Conservation (phyloP, 2,329 filamentous ascomycete genomes). For the Sporothrix schenckii region DNA sequence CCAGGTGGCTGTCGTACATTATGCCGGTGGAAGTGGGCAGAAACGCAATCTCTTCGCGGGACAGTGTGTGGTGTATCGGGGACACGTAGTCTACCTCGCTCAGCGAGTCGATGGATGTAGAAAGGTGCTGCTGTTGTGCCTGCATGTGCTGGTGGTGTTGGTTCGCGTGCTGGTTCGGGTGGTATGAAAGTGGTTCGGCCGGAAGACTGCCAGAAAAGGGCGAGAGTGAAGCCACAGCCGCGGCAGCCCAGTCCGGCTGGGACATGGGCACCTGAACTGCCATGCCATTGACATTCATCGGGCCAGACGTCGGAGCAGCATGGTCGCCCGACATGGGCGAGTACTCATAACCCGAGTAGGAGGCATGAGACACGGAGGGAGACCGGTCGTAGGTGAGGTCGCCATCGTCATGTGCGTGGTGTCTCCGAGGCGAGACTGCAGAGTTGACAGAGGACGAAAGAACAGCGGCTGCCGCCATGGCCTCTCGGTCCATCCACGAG, state of each 20-base stretch:
- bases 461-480: slow-evolving; percentile 34
- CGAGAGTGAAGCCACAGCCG: slow-evolving; percentile 25
- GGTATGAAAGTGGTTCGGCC: slow-evolving; percentile 23
- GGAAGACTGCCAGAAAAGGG: slow-evolving; percentile 33
- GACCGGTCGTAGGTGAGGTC: slow-evolving; percentile 46
- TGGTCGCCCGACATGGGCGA: slow-evolving; percentile 46
- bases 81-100: slow-evolving; percentile 65
- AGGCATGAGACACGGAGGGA: slow-evolving; percentile 53
- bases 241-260: slow-evolving; percentile 31
- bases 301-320: slow-evolving; percentile 14
- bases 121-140: slow-evolving; percentile 51
- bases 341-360: slow-evolving; percentile 46
- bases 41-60: slow-evolving; percentile 59
- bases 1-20: slow-evolving; percentile 56
- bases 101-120: slow-evolving; percentile 61
- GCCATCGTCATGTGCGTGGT: slow-evolving; percentile 44
- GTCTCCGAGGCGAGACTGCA: slow-evolving; percentile 41
- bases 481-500: slow-evolving; percentile 48
- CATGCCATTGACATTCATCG: slow-evolving; percentile 28
- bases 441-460: slow-evolving; percentile 25
- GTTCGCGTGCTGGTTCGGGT: slow-evolving; percentile 27
- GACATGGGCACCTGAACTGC: slow-evolving; percentile 31
- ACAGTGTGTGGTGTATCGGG: slow-evolving; percentile 57
- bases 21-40: slow-evolving; percentile 59
- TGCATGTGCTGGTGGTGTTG: slow-evolving; percentile 43